phyloP scores from a whole-genome alignment of 192 early-diverging fungal species.

The Phlyctochytrium planicorne region DNA sequence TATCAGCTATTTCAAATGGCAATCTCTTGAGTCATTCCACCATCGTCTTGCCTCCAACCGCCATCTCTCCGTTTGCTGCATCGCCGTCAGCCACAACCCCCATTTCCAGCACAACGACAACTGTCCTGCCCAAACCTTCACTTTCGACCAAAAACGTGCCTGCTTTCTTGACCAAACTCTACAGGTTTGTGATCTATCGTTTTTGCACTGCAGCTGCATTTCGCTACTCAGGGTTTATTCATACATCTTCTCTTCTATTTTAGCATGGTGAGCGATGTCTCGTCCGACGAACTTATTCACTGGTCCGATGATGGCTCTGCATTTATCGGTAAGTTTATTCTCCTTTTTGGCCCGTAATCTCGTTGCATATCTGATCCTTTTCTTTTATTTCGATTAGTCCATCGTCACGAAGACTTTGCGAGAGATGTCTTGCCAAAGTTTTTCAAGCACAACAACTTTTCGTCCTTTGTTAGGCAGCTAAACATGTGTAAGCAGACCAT shows the following conservation, averaged over 20 bases:
- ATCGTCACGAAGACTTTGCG: slow-evolving; percentile 56
- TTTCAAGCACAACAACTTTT: slow-evolving; percentile 68
- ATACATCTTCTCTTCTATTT: background rate
- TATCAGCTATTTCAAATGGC: too few relatives aligned
- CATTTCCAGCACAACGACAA: too few relatives aligned
- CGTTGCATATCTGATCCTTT: background rate
- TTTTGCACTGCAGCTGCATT: background rate
- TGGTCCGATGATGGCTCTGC: slow-evolving; percentile 88
- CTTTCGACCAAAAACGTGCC: slow-evolving; percentile 60
- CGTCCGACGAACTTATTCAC: slow-evolving; percentile 80
- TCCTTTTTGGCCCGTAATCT: background rate
- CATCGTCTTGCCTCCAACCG: too few relatives aligned
- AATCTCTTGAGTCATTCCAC: too few relatives aligned
- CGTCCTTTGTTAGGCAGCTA: slow-evolving; percentile 57
- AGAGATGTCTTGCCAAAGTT: slow-evolving; percentile 52
- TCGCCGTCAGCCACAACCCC: too few relatives aligned
- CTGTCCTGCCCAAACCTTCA: too few relatives aligned
- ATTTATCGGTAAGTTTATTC: slow-evolving; percentile 62
- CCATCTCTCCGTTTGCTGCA: too few relatives aligned
- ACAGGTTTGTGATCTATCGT: slow-evolving; percentile 56
- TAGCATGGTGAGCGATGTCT: slow-evolving; percentile 88
- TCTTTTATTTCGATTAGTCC: slow-evolving; percentile 23
- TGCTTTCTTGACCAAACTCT: slow-evolving; percentile 92
- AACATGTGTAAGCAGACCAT: slow-evolving; percentile 48
- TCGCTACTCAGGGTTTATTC: slow-evolving; percentile 11